Percentiles rank a stretch among this genome's conserved stretches.
Evolutionary conservation across 1,284 basidiomycete species (phyloP).

Genomic region (Fomitiporia mediterranea): DNA sequence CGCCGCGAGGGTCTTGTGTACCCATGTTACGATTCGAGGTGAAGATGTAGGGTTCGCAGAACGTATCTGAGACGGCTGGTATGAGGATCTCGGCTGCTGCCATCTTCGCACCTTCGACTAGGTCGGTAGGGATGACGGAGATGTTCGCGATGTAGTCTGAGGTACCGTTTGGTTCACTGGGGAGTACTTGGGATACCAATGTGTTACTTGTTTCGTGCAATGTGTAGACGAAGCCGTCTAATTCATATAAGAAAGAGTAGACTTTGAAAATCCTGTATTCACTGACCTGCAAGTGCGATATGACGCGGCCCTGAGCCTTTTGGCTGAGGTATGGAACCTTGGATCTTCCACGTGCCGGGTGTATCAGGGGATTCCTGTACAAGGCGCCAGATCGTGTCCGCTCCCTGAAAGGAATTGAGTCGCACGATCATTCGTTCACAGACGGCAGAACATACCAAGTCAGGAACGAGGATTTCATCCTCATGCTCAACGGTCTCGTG

Average conservation of each 20-base stretch:
- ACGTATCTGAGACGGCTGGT: slow-evolving; percentile 41
- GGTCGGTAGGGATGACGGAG: slow-evolving; percentile 51
- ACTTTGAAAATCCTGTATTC: background rate
- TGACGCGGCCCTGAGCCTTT: slow-evolving; percentile 63
- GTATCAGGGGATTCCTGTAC: slow-evolving; percentile 30
- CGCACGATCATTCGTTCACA: background rate
- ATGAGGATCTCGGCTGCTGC: slow-evolving; percentile 59
- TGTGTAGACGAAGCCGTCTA: slow-evolving; percentile 54
- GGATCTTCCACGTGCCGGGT: slow-evolving; percentile 45
- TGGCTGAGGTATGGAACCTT: slow-evolving; percentile 60
- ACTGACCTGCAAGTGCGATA: slow-evolving; percentile 48
- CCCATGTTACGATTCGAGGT: slow-evolving; percentile 64
- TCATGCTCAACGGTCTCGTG: slow-evolving; percentile 56
- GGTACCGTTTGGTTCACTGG: slow-evolving; percentile 40
- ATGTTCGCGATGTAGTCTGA: slow-evolving; percentile 46
- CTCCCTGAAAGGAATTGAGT: slow-evolving; percentile 42
- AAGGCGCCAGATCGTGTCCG: slow-evolving; percentile 62
- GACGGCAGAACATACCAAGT: slow-evolving; percentile 42
- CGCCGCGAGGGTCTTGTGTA: slow-evolving; percentile 45
- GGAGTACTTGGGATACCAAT: slow-evolving; percentile 57
- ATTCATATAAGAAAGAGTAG: slow-evolving; percentile 15
- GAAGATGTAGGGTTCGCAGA: slow-evolving; percentile 55
- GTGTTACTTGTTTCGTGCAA: slow-evolving; percentile 63
- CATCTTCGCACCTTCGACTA: slow-evolving; percentile 43
- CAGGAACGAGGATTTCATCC: slow-evolving; percentile 55